These are phyloP conservation scores for Choanephora cucurbitarum DNA, from an alignment of 371 early-diverging fungal species.

Conservation along the genomic window DNA sequence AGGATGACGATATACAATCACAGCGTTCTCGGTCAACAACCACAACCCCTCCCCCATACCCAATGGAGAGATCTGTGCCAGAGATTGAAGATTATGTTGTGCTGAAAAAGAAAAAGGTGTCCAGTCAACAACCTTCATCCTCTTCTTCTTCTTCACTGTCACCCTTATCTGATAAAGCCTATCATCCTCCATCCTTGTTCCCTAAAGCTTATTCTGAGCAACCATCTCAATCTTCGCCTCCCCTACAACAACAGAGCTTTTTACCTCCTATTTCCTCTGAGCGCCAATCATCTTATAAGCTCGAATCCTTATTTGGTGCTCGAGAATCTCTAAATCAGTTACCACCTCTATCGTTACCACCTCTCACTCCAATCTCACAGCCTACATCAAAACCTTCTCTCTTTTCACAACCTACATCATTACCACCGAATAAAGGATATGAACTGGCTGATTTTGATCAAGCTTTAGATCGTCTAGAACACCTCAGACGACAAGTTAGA, in stretches of 20 bases:
- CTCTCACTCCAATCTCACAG: slow-evolving; percentile 15
- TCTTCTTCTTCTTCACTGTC: neutral
- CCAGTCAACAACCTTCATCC: slow-evolving; percentile 7
- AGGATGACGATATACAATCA: slow-evolving; percentile 15
- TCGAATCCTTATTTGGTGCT: slow-evolving; percentile 26
- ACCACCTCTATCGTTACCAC: slow-evolving; percentile 26
- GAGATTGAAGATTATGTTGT: slow-evolving; percentile 36
- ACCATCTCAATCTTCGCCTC: slow-evolving; percentile 3
- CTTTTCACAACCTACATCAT: slow-evolving; percentile 9
- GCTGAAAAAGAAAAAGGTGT: slow-evolving; percentile 7
- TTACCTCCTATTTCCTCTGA: slow-evolving; percentile 34
- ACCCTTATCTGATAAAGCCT: slow-evolving; percentile 11
- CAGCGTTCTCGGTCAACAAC: slow-evolving; percentile 59
- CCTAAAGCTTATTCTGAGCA: slow-evolving; percentile 8
- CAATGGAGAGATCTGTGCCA: slow-evolving; percentile 17
- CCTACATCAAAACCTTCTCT: neutral
- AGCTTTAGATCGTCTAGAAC: slow-evolving; percentile 25
- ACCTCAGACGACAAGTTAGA: slow-evolving; percentile 35
- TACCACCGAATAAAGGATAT: slow-evolving; percentile 12
- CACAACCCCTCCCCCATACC: neutral
- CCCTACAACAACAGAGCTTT: slow-evolving; percentile 11
- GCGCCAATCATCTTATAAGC: slow-evolving; percentile 23
- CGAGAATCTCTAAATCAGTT: slow-evolving; percentile 17
- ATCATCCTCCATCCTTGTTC: slow-evolving; percentile 10
- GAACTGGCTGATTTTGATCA: slow-evolving; percentile 37